Evolutionary conservation across 2,329 filamentous ascomycete species (phyloP), one percentile per base, ranked within the genome.

Genomic region (Calonectria montana): DNA sequence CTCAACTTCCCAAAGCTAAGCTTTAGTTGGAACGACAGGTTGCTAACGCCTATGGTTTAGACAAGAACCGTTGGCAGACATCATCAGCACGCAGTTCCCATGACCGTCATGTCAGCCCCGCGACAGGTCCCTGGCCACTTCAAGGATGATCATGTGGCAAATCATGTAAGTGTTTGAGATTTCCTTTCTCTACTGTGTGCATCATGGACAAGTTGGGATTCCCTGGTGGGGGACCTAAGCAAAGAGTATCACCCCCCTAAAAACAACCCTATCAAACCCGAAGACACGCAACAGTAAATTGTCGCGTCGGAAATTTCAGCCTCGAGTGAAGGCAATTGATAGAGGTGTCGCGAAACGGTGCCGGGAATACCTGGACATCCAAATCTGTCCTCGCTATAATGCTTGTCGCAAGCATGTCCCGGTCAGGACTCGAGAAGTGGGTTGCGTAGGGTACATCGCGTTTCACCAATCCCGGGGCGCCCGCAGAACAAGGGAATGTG

Each of bases 381-480:
- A 76, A 65, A 70, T 71, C 53, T 57, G 47, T 71, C 64, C 71
- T 73, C 66, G 53, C 68, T 71, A 75, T 71, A 69, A 74, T 69
- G 74, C 81, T 81, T 83, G 83, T 85, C 83, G 84, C 85, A 86
- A 85, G 82, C 83, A 81, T 85, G 82, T 76, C 84, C 81, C 78
- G 81, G 83, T 81, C 81, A 82, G 82, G 83, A 84, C 82, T 83
- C 79, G 80, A 75, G 78, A 62, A 72, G 80, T 80, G 81, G 85
- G 83, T 85, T 85, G 86, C 85, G 77, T 86, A 88, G 84, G 87
- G 86, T 84, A 82, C 76, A 77, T 83, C 80, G 81, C 86, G 88
- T 89, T 89, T 89, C 88, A 89, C 85, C 83, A 86, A 78, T 79
- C 82, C 81, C 83, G 80, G 85, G 84, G 81, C 78, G 74, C 76